Base-by-base conservation (phyloP, 73 alveolate species). In the Paramecium primaurelia region DNA sequence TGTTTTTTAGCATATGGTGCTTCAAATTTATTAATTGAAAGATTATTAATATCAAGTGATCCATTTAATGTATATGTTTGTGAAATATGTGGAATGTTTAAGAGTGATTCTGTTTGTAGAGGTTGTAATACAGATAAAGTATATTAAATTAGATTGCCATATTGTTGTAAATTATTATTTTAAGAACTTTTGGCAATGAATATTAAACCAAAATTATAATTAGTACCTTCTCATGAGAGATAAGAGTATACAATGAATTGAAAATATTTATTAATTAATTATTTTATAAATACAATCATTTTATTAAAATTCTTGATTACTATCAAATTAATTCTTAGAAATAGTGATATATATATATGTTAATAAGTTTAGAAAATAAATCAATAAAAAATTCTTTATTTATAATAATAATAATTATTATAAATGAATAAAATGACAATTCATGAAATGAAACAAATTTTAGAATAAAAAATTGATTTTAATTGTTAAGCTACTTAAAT, bases 1-100 rank as follows among this genome's bases (percentile, higher is more conserved):
- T 98, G 99, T 92, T 93, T 99, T 60, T 97, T 99, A 71, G 99
- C 99, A 9, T 99, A 96, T 95, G 99, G 99, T 18, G 99, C 99
- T 0, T 96, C 99, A 40, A 95, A 96, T 51, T 95, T 99, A 30
- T 86, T 99, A 42, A 92, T 97, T 42, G 99, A 99, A 92, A 96
- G 99, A 83, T 95, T 99, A 40, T 96, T 99, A 99, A 32, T 98
- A 12, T 96, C 99, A 40, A 92, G 98, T 92, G 99, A 99, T 86
- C 92, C 97, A 75, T 98, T 98, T 92, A 71, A 92, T 6, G 99
- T 98, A 9, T 92, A 93, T 85, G 99, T 99, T n/a, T 99, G 99
- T 95, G 96, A 94, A 49, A 92, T 93, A 86, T 97, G 99, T 59
- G 99, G 99, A n/a, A 94, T 95, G 94, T 92, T 97, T 47, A 97